A percentile compares a stretch with the other conserved stretches of the same genome.
Conservation (phyloP, 164 flowering plant species). For the Tetracentron sinense region DNA sequence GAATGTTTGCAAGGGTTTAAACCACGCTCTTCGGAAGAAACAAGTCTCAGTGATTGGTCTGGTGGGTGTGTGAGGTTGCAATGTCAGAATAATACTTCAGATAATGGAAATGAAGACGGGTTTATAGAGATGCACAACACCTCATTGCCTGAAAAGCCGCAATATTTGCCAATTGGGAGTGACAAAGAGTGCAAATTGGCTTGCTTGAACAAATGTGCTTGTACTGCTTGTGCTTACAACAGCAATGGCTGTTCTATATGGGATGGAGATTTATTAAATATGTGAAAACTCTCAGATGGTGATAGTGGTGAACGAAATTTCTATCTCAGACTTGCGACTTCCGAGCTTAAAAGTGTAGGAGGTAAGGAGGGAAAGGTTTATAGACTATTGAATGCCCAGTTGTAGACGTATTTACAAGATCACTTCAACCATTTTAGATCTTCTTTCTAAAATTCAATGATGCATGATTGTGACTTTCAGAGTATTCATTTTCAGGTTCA, state of each 20-base stretch:
- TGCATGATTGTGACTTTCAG: too few relatives aligned
- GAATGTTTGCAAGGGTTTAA: slow-evolving; percentile 25
- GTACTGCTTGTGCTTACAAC: slow-evolving; percentile 15
- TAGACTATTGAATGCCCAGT: too few relatives aligned
- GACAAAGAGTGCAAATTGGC: slow-evolving; percentile 11
- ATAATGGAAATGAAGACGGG: slow-evolving; percentile 52
- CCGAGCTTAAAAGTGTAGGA: slow-evolving; percentile 1
- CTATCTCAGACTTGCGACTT: slow-evolving; percentile 19
- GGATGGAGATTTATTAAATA: slow-evolving; percentile 7
- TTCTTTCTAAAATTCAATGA: too few relatives aligned
- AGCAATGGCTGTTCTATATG: slow-evolving; percentile 15
- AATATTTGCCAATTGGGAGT: background rate
- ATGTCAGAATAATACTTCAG: slow-evolving; percentile 47
- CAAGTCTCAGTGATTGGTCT: slow-evolving; percentile 2
- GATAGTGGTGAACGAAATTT: background rate
- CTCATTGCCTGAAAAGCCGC: background rate
- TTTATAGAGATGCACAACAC: slow-evolving; percentile 15
- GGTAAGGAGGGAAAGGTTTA: slow-evolving; percentile 12
- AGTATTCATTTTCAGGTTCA: too few relatives aligned
- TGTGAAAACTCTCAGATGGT: slow-evolving; percentile 7
- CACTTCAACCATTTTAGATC: too few relatives aligned
- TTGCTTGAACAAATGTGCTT: slow-evolving; percentile 23
- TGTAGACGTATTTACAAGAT: too few relatives aligned
- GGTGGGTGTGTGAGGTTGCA: slow-evolving; percentile 20
- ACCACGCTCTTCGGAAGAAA: slow-evolving; percentile 10